Base-by-base conservation (phyloP, 2,329 filamentous ascomycete species). In the Chalaropsis ovoidea region DNA sequence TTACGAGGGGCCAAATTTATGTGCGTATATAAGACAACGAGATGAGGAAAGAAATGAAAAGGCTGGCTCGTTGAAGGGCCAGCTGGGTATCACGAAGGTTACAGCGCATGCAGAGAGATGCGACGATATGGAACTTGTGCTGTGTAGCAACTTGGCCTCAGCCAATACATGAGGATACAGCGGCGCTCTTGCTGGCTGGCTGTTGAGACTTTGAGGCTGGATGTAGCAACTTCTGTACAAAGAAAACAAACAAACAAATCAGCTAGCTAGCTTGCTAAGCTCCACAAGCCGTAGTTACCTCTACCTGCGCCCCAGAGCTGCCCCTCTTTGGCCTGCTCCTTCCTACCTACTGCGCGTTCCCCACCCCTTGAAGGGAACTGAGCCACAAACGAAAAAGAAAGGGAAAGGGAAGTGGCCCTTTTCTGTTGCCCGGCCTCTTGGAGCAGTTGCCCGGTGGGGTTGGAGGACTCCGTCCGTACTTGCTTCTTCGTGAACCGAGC, bases 211-310 rank as follows among this genome's bases (percentile, higher is more conserved):
- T 39, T 39, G 35, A 10, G 10, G 24, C 31, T 39, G 17, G 5
- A 39, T 35, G 27, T 17, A n/a, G 24, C 54, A 39, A 58, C 24
- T n/a, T 17, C 31, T 10, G 35, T 10, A 39, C 27, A 8, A 58
- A 19, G 54, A 35, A 35, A 35, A 17, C 3, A 58, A 58, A n/a
- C 54, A 58, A 58, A 58, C 27, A 58, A n/a, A n/a, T n/a, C 27
- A 52, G 47, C 47, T 52, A n/a, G 47, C 47, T 52, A 52, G 47
- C 47, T 52, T 17, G 52, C 52, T 31, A 52, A 58, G 54, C 27
- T 58, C 24, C 27, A 58, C 10, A 58, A 17, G 8, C 27, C 6
- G 54, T 39, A 58, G 54, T 17, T 58, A 58, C 54, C 54, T 58
- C 3, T 6, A 6, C 31, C 31, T n/a, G 52, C 52, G 52, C 52